Percentiles rank a stretch among this genome's conserved stretches.
Conservation (phyloP, 139 green algal genomes). For the Zygnema cylindricum region DNA sequence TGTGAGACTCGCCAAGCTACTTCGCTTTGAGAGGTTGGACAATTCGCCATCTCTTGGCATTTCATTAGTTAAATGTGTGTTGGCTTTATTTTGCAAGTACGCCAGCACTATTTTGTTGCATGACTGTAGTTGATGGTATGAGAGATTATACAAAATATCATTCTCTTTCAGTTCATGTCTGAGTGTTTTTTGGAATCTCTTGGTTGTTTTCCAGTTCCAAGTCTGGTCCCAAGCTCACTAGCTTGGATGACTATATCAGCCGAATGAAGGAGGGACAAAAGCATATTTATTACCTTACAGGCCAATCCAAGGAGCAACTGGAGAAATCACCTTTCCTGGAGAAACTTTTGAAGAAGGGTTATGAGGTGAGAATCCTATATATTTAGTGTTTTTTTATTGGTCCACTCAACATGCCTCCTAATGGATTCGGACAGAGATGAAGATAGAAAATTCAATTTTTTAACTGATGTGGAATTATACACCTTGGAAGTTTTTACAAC, state of each 20-base stretch:
- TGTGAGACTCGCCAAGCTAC: constrained; percentile 80
- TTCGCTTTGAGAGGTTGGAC: constrained; percentile 74
- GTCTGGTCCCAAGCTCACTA: constrained; percentile 75
- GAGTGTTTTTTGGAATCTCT: too few relatives aligned
- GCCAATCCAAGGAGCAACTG: constrained; percentile 79
- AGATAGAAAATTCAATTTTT: too few relatives aligned
- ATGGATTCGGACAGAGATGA: too few relatives aligned
- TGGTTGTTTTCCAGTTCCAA: constrained; percentile 69
- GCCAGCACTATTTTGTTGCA: background rate
- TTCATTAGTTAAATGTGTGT: background rate
- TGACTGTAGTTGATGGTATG: background rate
- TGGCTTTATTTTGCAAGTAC: too few relatives aligned
- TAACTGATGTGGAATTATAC: too few relatives aligned
- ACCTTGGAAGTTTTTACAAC: too few relatives aligned
- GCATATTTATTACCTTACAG: constrained; percentile 95
- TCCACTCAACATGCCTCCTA: too few relatives aligned
- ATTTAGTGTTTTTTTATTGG: too few relatives aligned
- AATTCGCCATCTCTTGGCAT: background rate
- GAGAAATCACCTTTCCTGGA: constrained; percentile 75
- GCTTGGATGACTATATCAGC: constrained; percentile 86
- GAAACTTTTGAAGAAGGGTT: constrained; percentile 72
- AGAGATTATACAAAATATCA: too few relatives aligned
- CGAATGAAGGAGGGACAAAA: constrained; percentile 94
- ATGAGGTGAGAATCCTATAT: constrained; percentile 67
- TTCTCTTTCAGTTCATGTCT: too few relatives aligned